phyloP scores from a whole-genome alignment of 2,329 filamentous ascomycete genomes.

The Chaetomium olivaceum region DNA sequence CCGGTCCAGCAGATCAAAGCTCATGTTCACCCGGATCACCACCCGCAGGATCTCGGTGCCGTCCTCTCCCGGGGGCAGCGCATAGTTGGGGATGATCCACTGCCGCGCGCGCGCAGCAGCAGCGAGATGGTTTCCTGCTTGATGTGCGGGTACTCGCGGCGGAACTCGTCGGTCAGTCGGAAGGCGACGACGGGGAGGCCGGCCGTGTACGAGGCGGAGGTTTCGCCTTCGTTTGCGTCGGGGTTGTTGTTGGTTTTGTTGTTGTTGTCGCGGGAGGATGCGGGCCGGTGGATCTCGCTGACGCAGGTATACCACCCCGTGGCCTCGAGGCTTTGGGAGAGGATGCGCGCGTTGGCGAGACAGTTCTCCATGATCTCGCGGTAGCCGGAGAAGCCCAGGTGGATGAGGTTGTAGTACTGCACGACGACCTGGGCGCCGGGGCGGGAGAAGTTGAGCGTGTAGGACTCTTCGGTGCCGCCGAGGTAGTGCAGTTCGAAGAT shows the following conservation, averaged over 20 bases:
- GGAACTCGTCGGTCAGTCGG: slow-evolving; percentile 61
- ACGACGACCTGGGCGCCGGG: slow-evolving; percentile 69
- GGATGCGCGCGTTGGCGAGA: slow-evolving; percentile 62
- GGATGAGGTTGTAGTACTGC: slow-evolving; percentile 73
- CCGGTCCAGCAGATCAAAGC: slow-evolving; percentile 65
- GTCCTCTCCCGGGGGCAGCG: slow-evolving; percentile 62
- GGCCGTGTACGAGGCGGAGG: slow-evolving; percentile 61
- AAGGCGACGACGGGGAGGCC: slow-evolving; percentile 71
- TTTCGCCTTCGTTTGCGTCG: slow-evolving; percentile 43
- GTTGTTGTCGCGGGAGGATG: slow-evolving; percentile 25
- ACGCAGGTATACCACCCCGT: slow-evolving; percentile 67
- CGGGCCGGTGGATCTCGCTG: slow-evolving; percentile 64
- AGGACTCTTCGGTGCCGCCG: slow-evolving; percentile 69
- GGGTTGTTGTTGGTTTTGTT: too few species aligned
- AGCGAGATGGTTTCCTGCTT: slow-evolving; percentile 65
- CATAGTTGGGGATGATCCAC: slow-evolving; percentile 73
- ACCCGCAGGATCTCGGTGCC: slow-evolving; percentile 66
- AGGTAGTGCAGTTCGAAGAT: slow-evolving; percentile 72
- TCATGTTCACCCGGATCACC: slow-evolving; percentile 67
- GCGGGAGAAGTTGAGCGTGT: slow-evolving; percentile 71
- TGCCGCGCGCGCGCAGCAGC: slow-evolving; percentile 64
- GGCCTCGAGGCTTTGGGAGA: slow-evolving; percentile 63
- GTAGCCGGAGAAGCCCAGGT: slow-evolving; percentile 68
- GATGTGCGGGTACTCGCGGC: slow-evolving; percentile 60
- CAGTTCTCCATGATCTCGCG: slow-evolving; percentile 66